Conservation (phyloP, 148 eudicot species). For the Camellia japonica region DNA sequence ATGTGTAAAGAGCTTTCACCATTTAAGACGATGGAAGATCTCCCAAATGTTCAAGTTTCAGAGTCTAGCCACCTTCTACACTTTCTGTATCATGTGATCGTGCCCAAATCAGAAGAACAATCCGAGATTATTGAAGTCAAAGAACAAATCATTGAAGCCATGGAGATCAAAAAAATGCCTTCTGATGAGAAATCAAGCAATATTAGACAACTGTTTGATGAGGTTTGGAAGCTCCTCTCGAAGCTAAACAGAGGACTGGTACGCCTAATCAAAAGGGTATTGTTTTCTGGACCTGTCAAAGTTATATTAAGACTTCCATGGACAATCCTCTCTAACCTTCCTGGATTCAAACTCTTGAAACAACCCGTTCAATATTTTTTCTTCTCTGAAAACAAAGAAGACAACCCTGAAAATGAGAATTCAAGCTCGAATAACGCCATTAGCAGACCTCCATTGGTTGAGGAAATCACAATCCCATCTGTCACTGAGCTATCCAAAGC, state of each 20-base stretch:
- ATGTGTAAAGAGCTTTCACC: conserved; percentile 36
- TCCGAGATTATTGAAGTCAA: not conserved
- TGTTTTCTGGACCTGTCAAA: conserved; percentile 16
- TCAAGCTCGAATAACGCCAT: not conserved
- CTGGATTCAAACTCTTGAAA: conserved; percentile 20
- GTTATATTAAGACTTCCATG: conserved; percentile 16
- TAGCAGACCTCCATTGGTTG: conserved; percentile 21
- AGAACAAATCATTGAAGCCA: conserved; percentile 7
- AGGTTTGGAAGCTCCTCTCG: not conserved
- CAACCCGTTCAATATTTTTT: conserved; percentile 22
- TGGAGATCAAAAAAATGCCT: conserved; percentile 8
- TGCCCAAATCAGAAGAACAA: conserved; percentile 23
- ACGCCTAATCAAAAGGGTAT: not conserved
- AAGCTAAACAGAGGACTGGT: conserved; percentile 7
- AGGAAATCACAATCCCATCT: conserved; percentile 39
- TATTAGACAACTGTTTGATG: not conserved
- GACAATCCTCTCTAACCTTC: conserved; percentile 20
- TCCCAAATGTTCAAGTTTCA: conserved; percentile 5
- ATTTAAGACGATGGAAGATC: conserved; percentile 20
- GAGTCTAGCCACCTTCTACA: conserved; percentile 32
- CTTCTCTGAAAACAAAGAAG: conserved; percentile 16
- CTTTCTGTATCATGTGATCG: conserved; percentile 31
- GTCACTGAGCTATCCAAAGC: conserved; percentile 29
- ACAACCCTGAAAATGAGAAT: conserved; percentile 12
- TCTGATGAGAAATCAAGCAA: not conserved